Conservation (phyloP, 2,329 filamentous ascomycete genomes). For the Ophiostoma sp. region DNA sequence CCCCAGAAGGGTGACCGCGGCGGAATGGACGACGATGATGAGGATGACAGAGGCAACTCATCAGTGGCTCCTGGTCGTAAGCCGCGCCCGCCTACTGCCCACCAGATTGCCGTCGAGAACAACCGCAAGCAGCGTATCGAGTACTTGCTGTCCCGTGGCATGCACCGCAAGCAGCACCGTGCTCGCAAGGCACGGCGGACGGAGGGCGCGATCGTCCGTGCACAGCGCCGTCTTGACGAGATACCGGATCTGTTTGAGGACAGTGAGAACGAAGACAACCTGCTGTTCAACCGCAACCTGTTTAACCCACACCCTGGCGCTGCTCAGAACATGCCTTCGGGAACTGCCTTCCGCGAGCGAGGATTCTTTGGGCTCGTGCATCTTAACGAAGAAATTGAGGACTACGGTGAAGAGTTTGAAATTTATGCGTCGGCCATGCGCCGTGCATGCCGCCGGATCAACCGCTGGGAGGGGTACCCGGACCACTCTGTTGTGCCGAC, state of each 20-base stretch:
- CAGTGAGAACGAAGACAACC: conserved; percentile 54
- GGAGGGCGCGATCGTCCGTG: conserved; percentile 62
- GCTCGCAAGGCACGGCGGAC: conserved; percentile 57
- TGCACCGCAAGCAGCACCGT: conserved; percentile 60
- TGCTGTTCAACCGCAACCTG: conserved; percentile 31
- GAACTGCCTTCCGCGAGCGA: conserved; percentile 46
- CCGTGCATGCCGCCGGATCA: conserved; percentile 58
- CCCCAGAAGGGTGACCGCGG: conserved; percentile 11
- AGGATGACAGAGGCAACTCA: conserved; percentile 19
- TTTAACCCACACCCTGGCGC: conserved; percentile 25
- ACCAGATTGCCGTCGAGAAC: conserved; percentile 74
- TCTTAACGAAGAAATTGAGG: conserved; percentile 58
- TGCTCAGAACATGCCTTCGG: conserved; percentile 27
- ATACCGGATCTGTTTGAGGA: conserved; percentile 55
- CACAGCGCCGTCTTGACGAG: conserved; percentile 57
- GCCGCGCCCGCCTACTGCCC: conserved; percentile 70
- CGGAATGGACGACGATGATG: conserved; percentile 23
- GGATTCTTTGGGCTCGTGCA: conserved; percentile 61
- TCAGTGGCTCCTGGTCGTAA: conserved; percentile 46
- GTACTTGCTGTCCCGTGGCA: conserved; percentile 70
- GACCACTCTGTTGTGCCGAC: conserved; percentile 41
- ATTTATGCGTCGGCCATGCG: conserved; percentile 62
- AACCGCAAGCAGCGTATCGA: conserved; percentile 76
- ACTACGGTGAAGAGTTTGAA: conserved; percentile 70
- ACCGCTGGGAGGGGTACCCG: conserved; percentile 54